Base-by-base conservation (phyloP, 169 alveolate species). In the Eimeria tenella region DNA sequence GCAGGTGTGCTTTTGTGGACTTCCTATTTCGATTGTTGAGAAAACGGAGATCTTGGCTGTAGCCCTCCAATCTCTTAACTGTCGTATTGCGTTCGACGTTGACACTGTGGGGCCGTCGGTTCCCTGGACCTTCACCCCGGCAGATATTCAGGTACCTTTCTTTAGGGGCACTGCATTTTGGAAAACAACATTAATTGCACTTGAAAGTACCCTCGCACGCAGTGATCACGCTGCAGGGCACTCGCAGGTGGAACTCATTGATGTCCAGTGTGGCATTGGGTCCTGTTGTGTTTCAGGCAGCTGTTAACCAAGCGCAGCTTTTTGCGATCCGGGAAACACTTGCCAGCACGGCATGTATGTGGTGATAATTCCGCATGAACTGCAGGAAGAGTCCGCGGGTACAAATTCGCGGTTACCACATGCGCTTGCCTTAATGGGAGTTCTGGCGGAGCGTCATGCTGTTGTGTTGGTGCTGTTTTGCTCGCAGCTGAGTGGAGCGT, bases 1-100 rank as follows among this genome's bases (percentile, higher is more conserved):
- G 50, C 42, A 84, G 91, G 81, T 84, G 52, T 84, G 91, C 70
- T 84, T 60, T 62, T 84, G 91, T 77, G 91, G 91, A n/a, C 79
- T 84, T 55, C 91, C 91, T 31, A 49, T 19, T 5, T 58, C 91
- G 77, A 77, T 25, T 25, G 71, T 2, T 60, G 91, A 84, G 52
- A 58, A 77, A 77, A 58, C 19, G 75, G 91, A 62, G 73, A 55
- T 84, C 49, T 63, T 84, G 25, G 65, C 91, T 31, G 91, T 63
- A 8, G 75, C 91, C 11, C 50, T 84, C 25, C 58, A 63, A n/a
- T 42, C 91, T 19, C 52, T 84, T 5, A 84, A 62, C 42, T 58
- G 58, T 62, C 10, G 42, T 5, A 49, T 23, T 42, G 42, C 58
- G 42, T 62, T 84, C 5, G 91, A 84, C 81, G 52, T 42, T 63